Base-by-base conservation (phyloP, 306 rosid genomes). In the Cicer arietinum region DNA sequence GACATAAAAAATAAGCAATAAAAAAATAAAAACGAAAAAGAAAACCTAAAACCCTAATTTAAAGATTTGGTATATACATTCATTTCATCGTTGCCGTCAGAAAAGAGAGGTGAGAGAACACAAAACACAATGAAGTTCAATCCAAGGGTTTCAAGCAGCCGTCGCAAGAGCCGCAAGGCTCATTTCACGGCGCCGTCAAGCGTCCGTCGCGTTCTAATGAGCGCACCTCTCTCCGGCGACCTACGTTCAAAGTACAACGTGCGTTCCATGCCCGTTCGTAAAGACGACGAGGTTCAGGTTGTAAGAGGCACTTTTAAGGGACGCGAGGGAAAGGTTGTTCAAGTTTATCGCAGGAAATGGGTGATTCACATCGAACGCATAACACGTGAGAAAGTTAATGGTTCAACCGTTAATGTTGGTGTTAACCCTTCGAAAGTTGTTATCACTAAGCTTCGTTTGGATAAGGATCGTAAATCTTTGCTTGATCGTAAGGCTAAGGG, bases 401-500 rank as follows among this genome's bases (percentile, higher is more conserved):
- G 98, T 0, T 89, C 94, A 6, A 94, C 98, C n/a, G 98, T 94
- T 12, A 94, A 94, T 40, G 97, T 94, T 6, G 98, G 98, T 5
- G 80, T 94, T 80, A 77, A 91, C 76, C 94, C 98, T 0, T 91
- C 97, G 0, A 94, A 94, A 79, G 90, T 85, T 4, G 82, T 94
- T 7, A 79, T 94, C 68, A 90, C 96, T 13, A 94, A 94, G 88
- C 86, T 94, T 62, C 80, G 92, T 37, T 77, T 94, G 74, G 98
- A 94, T 58, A 94, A 94, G 93, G 98, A 94, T 13, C 82, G 98
- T 1, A 94, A 94, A 71, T 87, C 97, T 0, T 73, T 94, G 48
- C 94, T 94, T 42, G 96, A 91, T 75, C 96, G 98, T 50, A 94
- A 94, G 90, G 98, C 97, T 0, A 91, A 87, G 88, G 98, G 97